phyloP scores from a whole-genome alignment of 345 rosid species.

The Reutealis trisperma region DNA sequence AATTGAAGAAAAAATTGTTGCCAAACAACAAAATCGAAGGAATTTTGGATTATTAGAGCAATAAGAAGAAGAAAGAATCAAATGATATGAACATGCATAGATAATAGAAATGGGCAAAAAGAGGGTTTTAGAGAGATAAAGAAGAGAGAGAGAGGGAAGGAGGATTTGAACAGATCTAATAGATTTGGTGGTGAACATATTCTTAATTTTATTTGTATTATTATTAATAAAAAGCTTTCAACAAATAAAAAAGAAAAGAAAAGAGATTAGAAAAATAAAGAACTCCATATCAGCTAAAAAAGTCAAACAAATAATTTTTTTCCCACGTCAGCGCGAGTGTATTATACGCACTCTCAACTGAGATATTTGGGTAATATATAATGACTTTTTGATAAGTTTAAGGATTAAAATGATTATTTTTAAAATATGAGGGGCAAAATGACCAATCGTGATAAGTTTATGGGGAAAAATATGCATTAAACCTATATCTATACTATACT shows the following conservation, averaged over 20 bases:
- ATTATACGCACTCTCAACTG: too few species aligned
- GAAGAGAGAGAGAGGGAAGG: background rate
- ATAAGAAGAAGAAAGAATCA: slow-evolving; percentile 14
- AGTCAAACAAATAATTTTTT: too few species aligned
- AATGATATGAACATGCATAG: background rate
- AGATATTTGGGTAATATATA: too few species aligned
- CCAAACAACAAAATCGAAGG: background rate
- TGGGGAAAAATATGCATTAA: too few species aligned
- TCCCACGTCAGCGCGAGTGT: too few species aligned
- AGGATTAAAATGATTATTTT: too few species aligned
- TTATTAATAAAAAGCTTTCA: background rate
- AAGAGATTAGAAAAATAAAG: too few species aligned
- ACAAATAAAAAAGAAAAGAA: background rate
- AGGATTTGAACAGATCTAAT: slow-evolving; percentile 38
- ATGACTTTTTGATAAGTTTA: too few species aligned
- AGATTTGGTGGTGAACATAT: slow-evolving; percentile 23
- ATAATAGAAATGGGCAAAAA: background rate
- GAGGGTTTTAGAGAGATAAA: background rate
- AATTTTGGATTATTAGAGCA: background rate
- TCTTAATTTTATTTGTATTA: background rate
- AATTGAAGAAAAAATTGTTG: slow-evolving; percentile 22
- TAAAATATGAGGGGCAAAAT: too few species aligned
- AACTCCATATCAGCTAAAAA: too few species aligned
- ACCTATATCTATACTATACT: too few species aligned
- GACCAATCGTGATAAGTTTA: too few species aligned